Percentiles rank a stretch among this genome's conserved stretches.
phyloP scores from a whole-genome alignment of 768 basidiomycete species.

The Boletus tomentosulus region DNA sequence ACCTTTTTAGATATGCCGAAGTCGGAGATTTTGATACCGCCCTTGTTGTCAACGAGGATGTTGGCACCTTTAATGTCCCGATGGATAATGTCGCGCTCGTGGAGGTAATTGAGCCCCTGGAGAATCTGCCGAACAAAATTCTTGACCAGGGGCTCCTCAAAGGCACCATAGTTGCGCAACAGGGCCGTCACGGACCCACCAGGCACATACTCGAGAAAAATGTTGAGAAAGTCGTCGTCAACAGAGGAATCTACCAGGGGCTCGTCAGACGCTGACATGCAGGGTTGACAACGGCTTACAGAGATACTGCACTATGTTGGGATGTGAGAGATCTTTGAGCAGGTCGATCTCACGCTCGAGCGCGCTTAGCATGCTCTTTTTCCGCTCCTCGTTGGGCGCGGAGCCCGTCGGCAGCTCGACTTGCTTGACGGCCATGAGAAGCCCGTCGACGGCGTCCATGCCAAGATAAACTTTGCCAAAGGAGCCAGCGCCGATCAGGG shows the following conservation, averaged over 20 bases:
- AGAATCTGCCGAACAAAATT: conserved; percentile 93
- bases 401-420: conserved; percentile 86
- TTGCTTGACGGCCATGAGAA: conserved; percentile 97
- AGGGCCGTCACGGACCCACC: conserved; percentile 91
- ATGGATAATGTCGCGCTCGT: conserved; percentile 92
- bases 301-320: conserved; percentile 97
- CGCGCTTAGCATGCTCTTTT: conserved; percentile 88
- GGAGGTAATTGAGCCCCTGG: conserved; percentile 83
- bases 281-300: conserved; percentile 48
- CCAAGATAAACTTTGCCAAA: conserved; percentile 95
- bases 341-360: conserved; percentile 93
- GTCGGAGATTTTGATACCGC: conserved; percentile 95
- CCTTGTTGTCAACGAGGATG: conserved; percentile 97
- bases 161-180: conserved; percentile 87
- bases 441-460: conserved; percentile 86
- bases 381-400: conserved; percentile 85
- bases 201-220: conserved; percentile 96
- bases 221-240: conserved; percentile 88
- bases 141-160: conserved; percentile 87
- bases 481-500: conserved; percentile 90
- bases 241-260: conserved; percentile 77
- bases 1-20: conserved; percentile 98
- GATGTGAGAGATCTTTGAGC: conserved; percentile 86
- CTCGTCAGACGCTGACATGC: background rate
- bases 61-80: conserved; percentile 99